phyloP scores from a whole-genome alignment of 805 yeast genomes.

The Metschnikowia lunata region DNA sequence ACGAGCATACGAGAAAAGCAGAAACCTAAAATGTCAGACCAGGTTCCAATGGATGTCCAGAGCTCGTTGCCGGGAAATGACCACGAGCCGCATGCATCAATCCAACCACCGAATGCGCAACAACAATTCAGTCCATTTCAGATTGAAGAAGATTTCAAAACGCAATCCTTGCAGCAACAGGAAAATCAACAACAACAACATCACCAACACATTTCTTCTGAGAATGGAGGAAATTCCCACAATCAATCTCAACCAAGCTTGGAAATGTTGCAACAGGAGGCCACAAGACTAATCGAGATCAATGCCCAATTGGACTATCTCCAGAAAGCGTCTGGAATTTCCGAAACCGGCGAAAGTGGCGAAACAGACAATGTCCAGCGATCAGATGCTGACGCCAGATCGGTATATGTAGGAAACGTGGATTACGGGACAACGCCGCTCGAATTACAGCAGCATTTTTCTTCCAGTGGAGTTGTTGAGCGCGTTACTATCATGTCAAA shows the following conservation, averaged over 20 bases:
- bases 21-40: conserved; percentile 26
- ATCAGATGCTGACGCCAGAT: conserved; percentile 64
- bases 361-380: not conserved
- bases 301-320: conserved; percentile 33
- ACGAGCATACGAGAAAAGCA: too few species aligned
- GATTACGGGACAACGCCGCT: conserved; percentile 76
- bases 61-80: not conserved
- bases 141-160: too few species aligned
- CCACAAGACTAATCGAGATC: conserved; percentile 55
- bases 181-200: not conserved
- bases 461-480: conserved; percentile 65
- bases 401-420: conserved; percentile 80
- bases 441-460: conserved; percentile 72
- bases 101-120: too few species aligned
- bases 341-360: conserved; percentile 32
- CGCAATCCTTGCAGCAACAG: not conserved
- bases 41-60: conserved; percentile 18
- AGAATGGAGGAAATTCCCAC: not conserved
- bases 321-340: not conserved
- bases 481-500: conserved; percentile 75
- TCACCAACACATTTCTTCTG: not conserved
- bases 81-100: not conserved
- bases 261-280: conserved; percentile 58
- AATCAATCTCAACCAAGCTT: conserved; percentile 17
- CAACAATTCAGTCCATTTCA: too few species aligned